A percentile compares a stretch with the other conserved stretches of the same genome.
Evolutionary conservation across 139 green algal genomes (phyloP).

Genomic region (Haematococcus sp.): DNA sequence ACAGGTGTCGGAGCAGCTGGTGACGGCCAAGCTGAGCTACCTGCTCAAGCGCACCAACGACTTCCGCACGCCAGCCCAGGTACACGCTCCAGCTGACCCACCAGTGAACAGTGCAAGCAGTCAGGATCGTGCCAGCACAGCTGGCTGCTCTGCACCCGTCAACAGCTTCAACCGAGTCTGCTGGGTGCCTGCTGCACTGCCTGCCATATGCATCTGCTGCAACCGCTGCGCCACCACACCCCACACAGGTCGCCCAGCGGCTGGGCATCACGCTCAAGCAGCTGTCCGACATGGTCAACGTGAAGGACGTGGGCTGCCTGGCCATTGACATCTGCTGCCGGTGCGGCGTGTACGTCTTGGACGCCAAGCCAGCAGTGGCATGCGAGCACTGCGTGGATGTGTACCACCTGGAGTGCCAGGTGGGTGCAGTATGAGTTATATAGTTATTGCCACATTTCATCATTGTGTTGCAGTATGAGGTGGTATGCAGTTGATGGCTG

Average conservation of each 20-base stretch:
- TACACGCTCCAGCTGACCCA: too few species aligned
- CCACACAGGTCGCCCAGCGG: neutral
- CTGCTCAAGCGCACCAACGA: constrained; percentile 7
- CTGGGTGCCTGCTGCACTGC: too few species aligned
- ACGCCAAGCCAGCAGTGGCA: neutral
- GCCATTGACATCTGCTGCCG: constrained; percentile 10
- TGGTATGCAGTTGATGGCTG: too few species aligned
- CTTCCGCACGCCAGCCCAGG: neutral
- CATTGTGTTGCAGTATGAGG: too few species aligned
- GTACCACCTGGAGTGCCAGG: constrained; percentile 10
- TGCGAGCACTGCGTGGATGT: constrained; percentile 15
- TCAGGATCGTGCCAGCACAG: too few species aligned
- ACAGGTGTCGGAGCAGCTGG: constrained; percentile 7
- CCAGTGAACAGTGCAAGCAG: too few species aligned
- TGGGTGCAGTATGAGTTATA: too few species aligned
- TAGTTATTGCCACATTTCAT: too few species aligned
- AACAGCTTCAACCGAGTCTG: too few species aligned
- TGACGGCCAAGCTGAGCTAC: neutral
- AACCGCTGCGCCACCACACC: too few species aligned
- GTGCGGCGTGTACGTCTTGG: constrained; percentile 1
- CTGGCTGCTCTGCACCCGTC: too few species aligned
- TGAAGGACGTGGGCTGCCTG: constrained; percentile 4
- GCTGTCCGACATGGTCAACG: constrained; percentile 13
- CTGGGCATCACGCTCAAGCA: constrained; percentile 9
- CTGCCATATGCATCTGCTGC: too few species aligned